Percentiles rank a stretch among this genome's conserved stretches.
phyloP scores from a whole-genome alignment of 768 basidiomycete species.

The Russula sp. region DNA sequence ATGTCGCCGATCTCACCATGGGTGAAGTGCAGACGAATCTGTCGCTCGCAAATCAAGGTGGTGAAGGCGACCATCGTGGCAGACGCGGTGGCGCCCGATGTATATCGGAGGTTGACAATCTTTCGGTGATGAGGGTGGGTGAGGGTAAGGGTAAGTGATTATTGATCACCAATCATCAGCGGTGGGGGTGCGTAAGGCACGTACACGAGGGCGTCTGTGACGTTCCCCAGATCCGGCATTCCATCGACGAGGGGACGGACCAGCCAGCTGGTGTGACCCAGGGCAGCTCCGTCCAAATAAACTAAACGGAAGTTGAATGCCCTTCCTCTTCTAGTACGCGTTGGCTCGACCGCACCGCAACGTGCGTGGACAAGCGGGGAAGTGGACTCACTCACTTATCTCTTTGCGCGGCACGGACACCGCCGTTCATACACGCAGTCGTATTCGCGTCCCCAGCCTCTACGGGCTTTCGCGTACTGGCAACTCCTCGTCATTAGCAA shows the following conservation, averaged over 20 bases:
- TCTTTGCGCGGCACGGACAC: conserved; percentile 85
- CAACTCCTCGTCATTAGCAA: conserved; percentile 88
- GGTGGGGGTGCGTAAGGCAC: conserved; percentile 44
- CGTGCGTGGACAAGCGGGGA: neutral
- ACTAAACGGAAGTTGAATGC: conserved; percentile 36
- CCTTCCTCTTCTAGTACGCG: neutral
- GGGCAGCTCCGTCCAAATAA: conserved; percentile 65
- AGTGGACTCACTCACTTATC: conserved; percentile 39
- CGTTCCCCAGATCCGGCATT: conserved; percentile 79
- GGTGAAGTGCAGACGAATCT: conserved; percentile 77
- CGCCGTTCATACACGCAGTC: conserved; percentile 61
- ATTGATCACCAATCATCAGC: neutral
- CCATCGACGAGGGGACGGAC: conserved; percentile 65
- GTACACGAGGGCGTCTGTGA: conserved; percentile 59
- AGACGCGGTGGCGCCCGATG: conserved; percentile 70
- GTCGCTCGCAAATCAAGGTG: conserved; percentile 71
- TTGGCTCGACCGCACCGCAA: neutral
- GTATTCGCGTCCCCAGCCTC: conserved; percentile 59
- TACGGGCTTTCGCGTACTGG: conserved; percentile 72
- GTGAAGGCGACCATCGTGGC: conserved; percentile 90
- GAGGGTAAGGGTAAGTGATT: neutral
- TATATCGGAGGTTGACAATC: conserved; percentile 86
- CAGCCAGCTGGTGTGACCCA: conserved; percentile 56
- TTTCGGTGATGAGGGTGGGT: conserved; percentile 17
- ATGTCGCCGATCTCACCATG: conserved; percentile 90